phyloP scores from a whole-genome alignment of 352 stramenopile genomes.

The Phytopythium delawarense region DNA sequence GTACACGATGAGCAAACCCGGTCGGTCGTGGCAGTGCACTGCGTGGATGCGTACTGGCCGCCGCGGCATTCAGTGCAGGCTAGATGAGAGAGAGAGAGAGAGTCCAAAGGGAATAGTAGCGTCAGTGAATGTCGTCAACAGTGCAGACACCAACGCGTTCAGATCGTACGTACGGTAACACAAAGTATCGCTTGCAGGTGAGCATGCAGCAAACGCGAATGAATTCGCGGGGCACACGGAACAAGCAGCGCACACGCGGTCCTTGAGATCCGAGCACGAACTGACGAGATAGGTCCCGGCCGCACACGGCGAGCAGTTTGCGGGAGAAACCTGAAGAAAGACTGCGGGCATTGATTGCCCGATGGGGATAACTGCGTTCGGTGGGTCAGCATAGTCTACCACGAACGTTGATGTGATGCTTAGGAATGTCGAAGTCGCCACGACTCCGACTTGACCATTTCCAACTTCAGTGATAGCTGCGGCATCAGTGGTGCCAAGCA shows the following conservation, averaged over 20 bases:
- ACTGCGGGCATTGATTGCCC: constrained; percentile 11
- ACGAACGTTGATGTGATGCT: constrained; percentile 33
- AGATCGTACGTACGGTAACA: constrained; percentile 62
- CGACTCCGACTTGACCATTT: constrained; percentile 45
- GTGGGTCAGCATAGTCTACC: constrained; percentile 33
- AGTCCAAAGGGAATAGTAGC: background rate
- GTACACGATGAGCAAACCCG: constrained; percentile 62
- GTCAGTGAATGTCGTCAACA: background rate
- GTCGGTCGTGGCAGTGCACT: constrained; percentile 51
- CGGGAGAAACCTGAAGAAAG: constrained; percentile 32
- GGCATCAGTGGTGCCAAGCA: constrained; percentile 39
- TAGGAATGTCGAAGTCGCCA: constrained; percentile 44
- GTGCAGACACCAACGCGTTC: constrained; percentile 3
- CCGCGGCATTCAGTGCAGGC: constrained; percentile 41
- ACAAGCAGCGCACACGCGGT: constrained; percentile 50
- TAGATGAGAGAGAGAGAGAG: constrained; percentile 3
- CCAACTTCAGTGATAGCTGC: constrained; percentile 29
- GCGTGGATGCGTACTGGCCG: constrained; percentile 33
- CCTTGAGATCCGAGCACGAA: constrained; percentile 59
- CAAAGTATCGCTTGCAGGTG: constrained; percentile 43
- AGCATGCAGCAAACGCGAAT: constrained; percentile 46
- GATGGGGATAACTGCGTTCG: constrained; percentile 26
- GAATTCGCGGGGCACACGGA: constrained; percentile 57
- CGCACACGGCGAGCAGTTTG: constrained; percentile 54
- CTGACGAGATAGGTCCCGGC: constrained; percentile 32